Percentiles rank a stretch among this genome's conserved stretches.
phyloP scores from a whole-genome alignment of 345 rosid species.

The Sonneratia alba region DNA sequence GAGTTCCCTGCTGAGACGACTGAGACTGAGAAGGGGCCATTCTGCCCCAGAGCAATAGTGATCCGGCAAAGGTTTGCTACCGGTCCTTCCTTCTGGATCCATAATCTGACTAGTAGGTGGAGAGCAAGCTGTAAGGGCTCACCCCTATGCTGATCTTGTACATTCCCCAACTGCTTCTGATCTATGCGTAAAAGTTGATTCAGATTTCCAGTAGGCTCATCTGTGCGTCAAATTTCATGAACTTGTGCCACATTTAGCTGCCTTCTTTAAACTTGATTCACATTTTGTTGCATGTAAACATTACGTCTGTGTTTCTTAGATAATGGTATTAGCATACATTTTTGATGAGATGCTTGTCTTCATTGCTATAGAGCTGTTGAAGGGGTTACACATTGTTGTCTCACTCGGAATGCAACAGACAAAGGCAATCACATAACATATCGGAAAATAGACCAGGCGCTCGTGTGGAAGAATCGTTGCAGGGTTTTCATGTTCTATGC shows the following conservation, averaged over 20 bases:
- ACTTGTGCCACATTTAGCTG: background rate
- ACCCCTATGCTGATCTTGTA: background rate
- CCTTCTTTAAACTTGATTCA: background rate
- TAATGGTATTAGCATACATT: too few species aligned
- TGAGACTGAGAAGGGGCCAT: constrained; percentile 40
- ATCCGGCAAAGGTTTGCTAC: background rate
- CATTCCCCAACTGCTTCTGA: background rate
- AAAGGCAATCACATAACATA: too few species aligned
- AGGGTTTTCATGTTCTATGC: too few species aligned
- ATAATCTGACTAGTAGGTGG: background rate
- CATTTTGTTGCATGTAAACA: background rate
- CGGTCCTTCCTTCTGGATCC: background rate
- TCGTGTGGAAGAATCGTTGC: too few species aligned
- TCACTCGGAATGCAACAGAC: too few species aligned
- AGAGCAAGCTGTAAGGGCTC: background rate
- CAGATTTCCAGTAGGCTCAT: background rate
- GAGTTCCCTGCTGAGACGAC: constrained; percentile 30
- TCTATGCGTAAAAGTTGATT: background rate
- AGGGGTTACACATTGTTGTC: too few species aligned
- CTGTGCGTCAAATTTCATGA: too few species aligned
- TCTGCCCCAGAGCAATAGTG: constrained; percentile 22
- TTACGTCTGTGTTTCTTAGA: background rate
- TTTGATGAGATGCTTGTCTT: too few species aligned
- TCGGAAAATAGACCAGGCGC: too few species aligned
- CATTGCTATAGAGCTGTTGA: too few species aligned